A percentile compares a stretch with the other conserved stretches of the same genome.
These are phyloP conservation scores for Chlamydomonas reinhardtii DNA, from an alignment of 163 green algal genomes.

Conservation along the genomic window DNA sequence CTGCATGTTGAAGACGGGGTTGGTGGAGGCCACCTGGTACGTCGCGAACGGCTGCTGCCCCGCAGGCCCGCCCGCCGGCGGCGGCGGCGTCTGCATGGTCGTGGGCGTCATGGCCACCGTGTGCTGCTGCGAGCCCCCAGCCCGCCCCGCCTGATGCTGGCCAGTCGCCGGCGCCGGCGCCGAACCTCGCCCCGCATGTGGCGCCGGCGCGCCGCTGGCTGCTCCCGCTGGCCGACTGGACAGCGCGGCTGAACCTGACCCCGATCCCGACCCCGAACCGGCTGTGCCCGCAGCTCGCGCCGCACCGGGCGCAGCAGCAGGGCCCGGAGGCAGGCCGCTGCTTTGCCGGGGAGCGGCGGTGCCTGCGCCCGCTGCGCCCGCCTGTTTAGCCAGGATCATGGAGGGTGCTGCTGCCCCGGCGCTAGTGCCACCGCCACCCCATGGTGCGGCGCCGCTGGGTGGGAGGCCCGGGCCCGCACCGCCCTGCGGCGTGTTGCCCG, in stretches of 20 bases:
- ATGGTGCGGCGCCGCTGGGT: neutral
- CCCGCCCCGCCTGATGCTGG: too few relatives aligned
- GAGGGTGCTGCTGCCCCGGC: neutral
- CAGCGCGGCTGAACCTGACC: neutral
- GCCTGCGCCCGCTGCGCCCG: neutral
- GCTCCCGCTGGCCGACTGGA: too few relatives aligned
- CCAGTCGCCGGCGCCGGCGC: too few relatives aligned
- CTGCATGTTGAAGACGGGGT: conserved; percentile 26
- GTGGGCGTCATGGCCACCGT: too few relatives aligned
- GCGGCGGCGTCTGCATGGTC: too few relatives aligned
- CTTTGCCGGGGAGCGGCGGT: neutral
- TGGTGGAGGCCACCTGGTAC: neutral
- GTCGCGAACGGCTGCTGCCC: too few relatives aligned
- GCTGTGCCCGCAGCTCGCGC: too few relatives aligned
- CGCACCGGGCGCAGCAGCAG: neutral
- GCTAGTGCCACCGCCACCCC: neutral
- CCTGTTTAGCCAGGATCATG: neutral
- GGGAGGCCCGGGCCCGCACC: neutral
- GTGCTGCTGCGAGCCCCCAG: too few relatives aligned
- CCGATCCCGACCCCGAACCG: too few relatives aligned
- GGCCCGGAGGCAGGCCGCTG: neutral
- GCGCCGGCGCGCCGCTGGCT: too few relatives aligned
- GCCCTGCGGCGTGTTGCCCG: conserved; percentile 13
- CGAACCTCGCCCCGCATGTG: neutral
- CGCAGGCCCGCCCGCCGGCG: too few relatives aligned